phyloP scores from a whole-genome alignment of 75 land plant species.

The Isoetes taiwanensis region DNA sequence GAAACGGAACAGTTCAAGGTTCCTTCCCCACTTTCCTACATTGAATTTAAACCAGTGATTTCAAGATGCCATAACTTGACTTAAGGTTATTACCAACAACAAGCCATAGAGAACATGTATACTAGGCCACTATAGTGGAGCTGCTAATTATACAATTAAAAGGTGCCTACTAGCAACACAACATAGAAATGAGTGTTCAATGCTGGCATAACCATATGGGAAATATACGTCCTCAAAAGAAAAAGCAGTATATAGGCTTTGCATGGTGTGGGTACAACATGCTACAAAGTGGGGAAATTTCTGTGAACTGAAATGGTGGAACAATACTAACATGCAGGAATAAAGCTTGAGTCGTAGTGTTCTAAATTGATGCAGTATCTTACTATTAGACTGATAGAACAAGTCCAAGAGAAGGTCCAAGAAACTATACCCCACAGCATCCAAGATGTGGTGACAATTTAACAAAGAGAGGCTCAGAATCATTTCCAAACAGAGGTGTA shows the following conservation, averaged over 20 bases:
- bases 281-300: too few species aligned
- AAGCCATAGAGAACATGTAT: neutral
- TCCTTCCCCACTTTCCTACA: conserved; percentile 25
- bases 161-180: too few species aligned
- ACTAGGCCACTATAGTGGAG: too few species aligned
- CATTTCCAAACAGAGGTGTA: conserved; percentile 22
- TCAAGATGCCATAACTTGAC: neutral
- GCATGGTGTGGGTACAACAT: too few species aligned
- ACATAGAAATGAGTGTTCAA: neutral
- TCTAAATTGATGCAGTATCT: neutral
- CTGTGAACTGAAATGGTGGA: neutral
- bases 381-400: neutral
- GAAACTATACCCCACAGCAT: conserved; percentile 17
- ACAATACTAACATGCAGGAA: neutral
- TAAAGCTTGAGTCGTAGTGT: neutral
- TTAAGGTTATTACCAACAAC: neutral
- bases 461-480: conserved; percentile 15
- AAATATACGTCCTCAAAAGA: too few species aligned
- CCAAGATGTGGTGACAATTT: conserved; percentile 19
- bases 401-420: too few species aligned
- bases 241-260: too few species aligned
- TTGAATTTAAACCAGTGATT: neutral
- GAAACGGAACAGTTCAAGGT: conserved; percentile 35
- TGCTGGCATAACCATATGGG: neutral
- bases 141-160: too few species aligned